Conservation (phyloP, 371 early-diverging fungal genomes). For the Mucor irregularis region DNA sequence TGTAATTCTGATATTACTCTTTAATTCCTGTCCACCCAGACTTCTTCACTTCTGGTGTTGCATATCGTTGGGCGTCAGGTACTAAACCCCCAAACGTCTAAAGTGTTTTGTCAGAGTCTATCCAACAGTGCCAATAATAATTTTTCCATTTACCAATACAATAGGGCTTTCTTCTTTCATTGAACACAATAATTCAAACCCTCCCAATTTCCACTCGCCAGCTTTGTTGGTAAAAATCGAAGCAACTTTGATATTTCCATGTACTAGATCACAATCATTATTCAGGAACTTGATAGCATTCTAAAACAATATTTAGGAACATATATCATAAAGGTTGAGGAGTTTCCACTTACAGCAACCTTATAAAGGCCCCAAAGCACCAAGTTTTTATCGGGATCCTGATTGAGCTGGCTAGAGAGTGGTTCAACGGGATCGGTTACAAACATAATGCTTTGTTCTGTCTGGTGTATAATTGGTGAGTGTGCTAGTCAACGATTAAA, state of each 20-base stretch:
- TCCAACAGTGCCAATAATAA: too few relatives aligned
- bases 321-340: background rate
- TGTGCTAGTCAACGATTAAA: background rate
- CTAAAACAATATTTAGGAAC: conserved; percentile 34
- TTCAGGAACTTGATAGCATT: conserved; percentile 86
- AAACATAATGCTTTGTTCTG: conserved; percentile 84
- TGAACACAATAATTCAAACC: conserved; percentile 79
- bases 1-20: conserved; percentile 46
- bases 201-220: conserved; percentile 95
- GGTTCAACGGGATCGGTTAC: conserved; percentile 89
- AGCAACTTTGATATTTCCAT: conserved; percentile 78
- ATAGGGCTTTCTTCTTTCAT: conserved; percentile 73
- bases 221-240: conserved; percentile 86
- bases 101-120: background rate
- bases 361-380: conserved; percentile 89
- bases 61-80: conserved; percentile 67
- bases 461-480: too few relatives aligned
- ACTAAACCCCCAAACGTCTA: conserved; percentile 71
- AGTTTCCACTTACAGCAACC: conserved; percentile 65
- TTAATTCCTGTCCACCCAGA: conserved; percentile 66
- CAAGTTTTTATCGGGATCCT: conserved; percentile 63
- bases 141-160: conserved; percentile 48
- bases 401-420: conserved; percentile 59
- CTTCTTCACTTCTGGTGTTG: conserved; percentile 75
- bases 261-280: conserved; percentile 82